phyloP scores from a whole-genome alignment of 2,329 filamentous ascomycete genomes.

The Exophiala spinifera region DNA sequence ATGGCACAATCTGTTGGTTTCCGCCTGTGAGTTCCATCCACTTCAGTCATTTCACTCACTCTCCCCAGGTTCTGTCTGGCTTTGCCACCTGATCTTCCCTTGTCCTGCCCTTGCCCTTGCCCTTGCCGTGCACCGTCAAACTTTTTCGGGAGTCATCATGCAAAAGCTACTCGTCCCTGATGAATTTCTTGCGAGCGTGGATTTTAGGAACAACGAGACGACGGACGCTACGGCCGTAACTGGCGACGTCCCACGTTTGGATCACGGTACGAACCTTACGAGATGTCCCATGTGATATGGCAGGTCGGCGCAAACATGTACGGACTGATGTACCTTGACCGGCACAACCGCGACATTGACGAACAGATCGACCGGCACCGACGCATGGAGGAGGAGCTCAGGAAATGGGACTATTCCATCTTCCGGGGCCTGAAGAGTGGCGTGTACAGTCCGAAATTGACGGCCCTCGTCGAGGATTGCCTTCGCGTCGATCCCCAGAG shows the following conservation, averaged over 20 bases:
- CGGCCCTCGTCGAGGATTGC: slow-evolving; percentile 14
- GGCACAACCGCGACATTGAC: slow-evolving; percentile 11
- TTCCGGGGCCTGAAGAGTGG: background rate
- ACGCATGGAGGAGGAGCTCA: slow-evolving; percentile 1
- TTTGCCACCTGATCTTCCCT: background rate
- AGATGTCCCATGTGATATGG: slow-evolving; percentile 20
- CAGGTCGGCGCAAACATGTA: slow-evolving; percentile 19
- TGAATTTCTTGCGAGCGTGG: background rate
- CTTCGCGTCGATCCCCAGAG: slow-evolving; percentile 8
- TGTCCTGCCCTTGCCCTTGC: too few species aligned
- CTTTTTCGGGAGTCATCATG: too few species aligned
- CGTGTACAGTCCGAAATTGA: slow-evolving; percentile 9
- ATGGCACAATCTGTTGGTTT: slow-evolving; percentile 19
- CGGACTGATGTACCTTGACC: slow-evolving; percentile 16
- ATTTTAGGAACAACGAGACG: slow-evolving; percentile 17
- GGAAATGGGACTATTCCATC: slow-evolving; percentile 14
- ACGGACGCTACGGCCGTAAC: slow-evolving; percentile 10
- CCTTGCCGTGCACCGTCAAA: too few species aligned
- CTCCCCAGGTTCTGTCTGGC: too few species aligned
- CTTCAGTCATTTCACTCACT: too few species aligned
- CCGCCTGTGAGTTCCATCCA: slow-evolving; percentile 12
- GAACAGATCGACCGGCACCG: slow-evolving; percentile 4
- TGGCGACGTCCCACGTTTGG: slow-evolving; percentile 14
- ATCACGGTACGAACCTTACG: slow-evolving; percentile 2
- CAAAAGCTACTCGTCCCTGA: background rate